Evolutionary conservation across 2,329 filamentous ascomycete species (phyloP).

Genomic region (Orbilia quercus): DNA sequence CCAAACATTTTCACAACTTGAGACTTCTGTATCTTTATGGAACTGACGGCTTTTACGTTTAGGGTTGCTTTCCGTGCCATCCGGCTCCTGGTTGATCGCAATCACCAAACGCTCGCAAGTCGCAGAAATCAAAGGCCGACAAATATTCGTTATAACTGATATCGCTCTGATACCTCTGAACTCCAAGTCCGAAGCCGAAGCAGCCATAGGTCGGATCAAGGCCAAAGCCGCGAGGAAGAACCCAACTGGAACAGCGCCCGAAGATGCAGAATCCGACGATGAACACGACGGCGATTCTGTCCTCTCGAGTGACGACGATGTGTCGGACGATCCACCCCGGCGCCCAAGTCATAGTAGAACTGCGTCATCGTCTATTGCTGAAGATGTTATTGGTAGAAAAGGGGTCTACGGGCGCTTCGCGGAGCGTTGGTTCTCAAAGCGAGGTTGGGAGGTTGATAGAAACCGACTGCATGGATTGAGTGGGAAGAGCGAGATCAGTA

Average conservation of each 20-base stretch:
- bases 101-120: conserved; percentile 89
- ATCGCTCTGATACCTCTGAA: conserved; percentile 89
- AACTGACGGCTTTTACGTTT: conserved; percentile 17
- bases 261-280: conserved; percentile 65
- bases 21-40: not conserved
- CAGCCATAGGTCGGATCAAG: conserved; percentile 74
- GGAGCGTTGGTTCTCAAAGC: conserved; percentile 87
- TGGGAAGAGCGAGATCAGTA: conserved; percentile 64
- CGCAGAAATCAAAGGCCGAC: conserved; percentile 79
- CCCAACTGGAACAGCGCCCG: conserved; percentile 60
- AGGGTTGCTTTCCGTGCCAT: conserved; percentile 83
- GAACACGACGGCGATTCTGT: conserved; percentile 65
- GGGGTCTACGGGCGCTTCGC: conserved; percentile 91
- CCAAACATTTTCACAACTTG: not conserved
- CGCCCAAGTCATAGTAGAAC: conserved; percentile 60
- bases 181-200: conserved; percentile 77
- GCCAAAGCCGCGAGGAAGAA: conserved; percentile 64
- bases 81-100: conserved; percentile 83
- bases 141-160: conserved; percentile 86
- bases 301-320: conserved; percentile 61
- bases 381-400: conserved; percentile 85
- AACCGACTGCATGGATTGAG: conserved; percentile 77
- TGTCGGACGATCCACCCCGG: conserved; percentile 57
- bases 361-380: conserved; percentile 75
- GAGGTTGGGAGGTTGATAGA: conserved; percentile 80